Conservation (phyloP, 768 basidiomycete genomes). For the Strobilomyces echinocephalus region DNA sequence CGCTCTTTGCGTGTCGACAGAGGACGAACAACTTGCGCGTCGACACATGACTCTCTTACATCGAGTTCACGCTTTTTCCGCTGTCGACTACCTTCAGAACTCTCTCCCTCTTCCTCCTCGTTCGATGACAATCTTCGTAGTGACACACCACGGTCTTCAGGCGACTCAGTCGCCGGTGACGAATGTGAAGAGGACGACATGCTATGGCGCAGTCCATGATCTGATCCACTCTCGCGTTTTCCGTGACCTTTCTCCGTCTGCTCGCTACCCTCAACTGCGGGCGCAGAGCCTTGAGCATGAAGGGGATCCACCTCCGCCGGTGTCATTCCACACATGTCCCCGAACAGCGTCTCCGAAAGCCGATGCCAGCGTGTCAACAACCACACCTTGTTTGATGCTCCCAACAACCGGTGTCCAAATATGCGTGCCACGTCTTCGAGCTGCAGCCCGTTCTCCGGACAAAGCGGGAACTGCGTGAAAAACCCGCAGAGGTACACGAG, state of each 20-base stretch:
- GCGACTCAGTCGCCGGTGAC: slow-evolving; percentile 5
- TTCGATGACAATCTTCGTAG: slow-evolving; percentile 9
- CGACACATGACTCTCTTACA: background rate
- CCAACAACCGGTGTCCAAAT: slow-evolving; percentile 41
- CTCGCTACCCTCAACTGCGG: background rate
- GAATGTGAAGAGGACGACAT: slow-evolving; percentile 11
- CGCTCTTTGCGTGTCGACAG: slow-evolving; percentile 12
- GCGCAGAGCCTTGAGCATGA: background rate
- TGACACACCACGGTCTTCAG: slow-evolving; percentile 6
- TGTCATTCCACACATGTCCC: slow-evolving; percentile 23
- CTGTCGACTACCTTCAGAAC: slow-evolving; percentile 10
- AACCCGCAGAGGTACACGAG: slow-evolving; percentile 44
- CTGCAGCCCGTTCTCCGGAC: slow-evolving; percentile 46
- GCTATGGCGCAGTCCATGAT: background rate
- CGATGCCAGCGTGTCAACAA: slow-evolving; percentile 26
- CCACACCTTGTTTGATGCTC: slow-evolving; percentile 32
- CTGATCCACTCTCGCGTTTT: background rate
- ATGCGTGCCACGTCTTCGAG: slow-evolving; percentile 43
- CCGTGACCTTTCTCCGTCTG: slow-evolving; percentile 17
- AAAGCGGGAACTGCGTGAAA: slow-evolving; percentile 48
- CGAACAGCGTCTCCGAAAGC: slow-evolving; percentile 25
- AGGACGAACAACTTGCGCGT: background rate
- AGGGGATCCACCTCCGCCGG: slow-evolving; percentile 2
- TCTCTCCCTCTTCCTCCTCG: slow-evolving; percentile 9
- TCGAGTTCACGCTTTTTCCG: slow-evolving; percentile 21